These are phyloP conservation scores for barrel medic (Medicago truncatula) DNA, from an alignment of 306 rosid genomes.

Conservation along the genomic window MtrunA17r5.0-ANR NC_053046.1:12456001-12456500, in stretches of 20 bases:
- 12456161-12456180: not conserved
- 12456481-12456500: too few species aligned
- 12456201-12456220: not conserved
- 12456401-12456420: not conserved
- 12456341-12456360: slow-evolving; percentile 29
- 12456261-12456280: slow-evolving; percentile 85
- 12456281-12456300: slow-evolving; percentile 99
- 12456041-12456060: not conserved
- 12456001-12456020: not conserved
- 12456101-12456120: not conserved
- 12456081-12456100: not conserved
- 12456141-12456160: not conserved
- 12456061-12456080: not conserved
- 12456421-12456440: not conserved
- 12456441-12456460: too few species aligned
- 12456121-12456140: not conserved
- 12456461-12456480: too few species aligned
- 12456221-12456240: not conserved
- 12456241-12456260: slow-evolving; percentile 59
- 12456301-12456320: slow-evolving; percentile 92
- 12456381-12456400: slow-evolving; percentile 4
- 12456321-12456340: slow-evolving; percentile 84
- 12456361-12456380: slow-evolving; percentile 30
- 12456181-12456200: not conserved
- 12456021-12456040: not conserved